A percentile compares a stretch with the other conserved stretches of the same genome.
Conservation (phyloP, 768 basidiomycete genomes). For the Asterophora lycoperdoides region DNA sequence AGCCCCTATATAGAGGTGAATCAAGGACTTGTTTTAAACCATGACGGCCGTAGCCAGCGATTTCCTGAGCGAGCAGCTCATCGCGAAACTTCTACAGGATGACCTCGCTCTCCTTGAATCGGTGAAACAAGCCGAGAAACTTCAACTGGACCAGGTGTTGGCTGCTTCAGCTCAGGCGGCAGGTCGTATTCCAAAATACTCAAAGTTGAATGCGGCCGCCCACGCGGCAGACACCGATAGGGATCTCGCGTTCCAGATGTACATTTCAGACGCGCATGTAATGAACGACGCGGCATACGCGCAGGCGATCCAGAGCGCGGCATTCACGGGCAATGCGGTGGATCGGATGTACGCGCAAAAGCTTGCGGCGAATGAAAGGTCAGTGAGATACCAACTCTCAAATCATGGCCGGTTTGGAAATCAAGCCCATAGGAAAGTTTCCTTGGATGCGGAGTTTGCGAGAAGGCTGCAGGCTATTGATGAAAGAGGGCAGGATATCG, state of each 20-base stretch:
- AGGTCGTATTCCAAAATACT: conserved; percentile 22
- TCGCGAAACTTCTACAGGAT: conserved; percentile 30
- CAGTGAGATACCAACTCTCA: no score
- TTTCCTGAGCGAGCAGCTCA: conserved; percentile 27
- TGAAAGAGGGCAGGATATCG: no score
- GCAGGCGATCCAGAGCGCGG: conserved; percentile 27
- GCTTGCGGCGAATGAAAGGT: no score
- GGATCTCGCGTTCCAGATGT: conserved; percentile 24
- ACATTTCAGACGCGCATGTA: conserved; percentile 24
- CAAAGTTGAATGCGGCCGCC: neutral
- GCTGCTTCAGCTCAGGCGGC: conserved; percentile 22
- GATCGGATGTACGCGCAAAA: conserved; percentile 7
- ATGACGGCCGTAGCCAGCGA: conserved; percentile 17
- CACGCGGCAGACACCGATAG: conserved; percentile 19
- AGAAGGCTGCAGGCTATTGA: no score
- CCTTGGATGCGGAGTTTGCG: no score
- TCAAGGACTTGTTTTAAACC: no score
- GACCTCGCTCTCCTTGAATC: conserved; percentile 22
- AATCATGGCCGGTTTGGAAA: no score
- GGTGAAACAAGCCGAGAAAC: conserved; percentile 28
- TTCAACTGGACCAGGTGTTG: conserved; percentile 29
- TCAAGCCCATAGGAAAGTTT: no score
- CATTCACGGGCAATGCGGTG: conserved; percentile 20
- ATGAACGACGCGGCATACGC: conserved; percentile 30
- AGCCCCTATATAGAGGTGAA: no score